phyloP scores from a whole-genome alignment of 2,329 filamentous ascomycete species.

The Ascochyta clinopodiicola region DNA sequence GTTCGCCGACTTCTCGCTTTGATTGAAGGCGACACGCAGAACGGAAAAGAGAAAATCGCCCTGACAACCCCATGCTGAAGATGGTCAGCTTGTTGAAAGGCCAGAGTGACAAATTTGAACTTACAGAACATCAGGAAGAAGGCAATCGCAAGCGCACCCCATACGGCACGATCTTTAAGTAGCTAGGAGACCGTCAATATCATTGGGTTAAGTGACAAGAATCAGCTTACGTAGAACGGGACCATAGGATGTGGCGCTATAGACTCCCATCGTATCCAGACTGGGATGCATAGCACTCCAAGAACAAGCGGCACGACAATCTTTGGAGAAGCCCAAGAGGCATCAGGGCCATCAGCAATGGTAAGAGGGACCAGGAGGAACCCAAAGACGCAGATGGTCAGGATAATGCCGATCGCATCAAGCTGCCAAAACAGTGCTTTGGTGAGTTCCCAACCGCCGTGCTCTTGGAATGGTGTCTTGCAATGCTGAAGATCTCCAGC shows the following conservation, averaged over 20 bases:
- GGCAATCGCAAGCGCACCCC: constrained; percentile 66
- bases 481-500: constrained; percentile 55
- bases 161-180: constrained; percentile 67
- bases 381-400: constrained; percentile 56
- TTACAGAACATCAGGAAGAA: constrained; percentile 24
- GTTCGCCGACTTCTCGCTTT: constrained; percentile 62
- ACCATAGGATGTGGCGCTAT: constrained; percentile 61
- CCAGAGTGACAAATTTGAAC: not conserved
- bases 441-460: constrained; percentile 48
- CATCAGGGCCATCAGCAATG: constrained; percentile 56
- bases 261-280: constrained; percentile 63
- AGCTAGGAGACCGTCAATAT: constrained; percentile 41
- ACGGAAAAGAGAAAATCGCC: constrained; percentile 70
- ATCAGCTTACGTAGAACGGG: constrained; percentile 58
- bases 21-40: constrained; percentile 66
- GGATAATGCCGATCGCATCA: constrained; percentile 58
- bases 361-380: constrained; percentile 61
- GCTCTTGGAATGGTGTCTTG: constrained; percentile 52
- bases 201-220: too few species aligned
- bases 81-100: not conserved
- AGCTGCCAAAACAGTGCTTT: constrained; percentile 62
- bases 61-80: constrained; percentile 54
- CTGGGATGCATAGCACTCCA: constrained; percentile 58
- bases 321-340: constrained; percentile 59
- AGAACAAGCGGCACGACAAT: constrained; percentile 60